Evolutionary conservation across 306 rosid species (phyloP).

Genomic region (Prunus mume): DNA sequence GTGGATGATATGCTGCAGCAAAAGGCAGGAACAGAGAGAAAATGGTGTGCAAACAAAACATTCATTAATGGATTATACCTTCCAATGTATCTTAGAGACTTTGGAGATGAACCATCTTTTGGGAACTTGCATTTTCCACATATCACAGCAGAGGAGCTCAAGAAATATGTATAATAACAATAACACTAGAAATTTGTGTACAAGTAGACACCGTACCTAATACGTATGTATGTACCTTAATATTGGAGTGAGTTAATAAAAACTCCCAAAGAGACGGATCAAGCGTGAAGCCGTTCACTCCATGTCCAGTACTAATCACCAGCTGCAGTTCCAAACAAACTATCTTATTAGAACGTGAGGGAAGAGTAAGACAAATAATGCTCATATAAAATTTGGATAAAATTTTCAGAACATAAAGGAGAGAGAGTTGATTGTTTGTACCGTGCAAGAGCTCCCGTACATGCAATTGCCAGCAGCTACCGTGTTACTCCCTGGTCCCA

Average conservation of each 20-base stretch:
- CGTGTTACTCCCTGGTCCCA: conserved; percentile 87
- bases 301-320: conserved; percentile 71
- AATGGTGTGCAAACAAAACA: too few species aligned
- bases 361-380: too few species aligned
- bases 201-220: too few species aligned
- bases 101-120: conserved; percentile 71
- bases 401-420: neutral
- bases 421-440: conserved; percentile 17
- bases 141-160: neutral
- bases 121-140: conserved; percentile 71
- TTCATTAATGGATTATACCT: conserved; percentile 34
- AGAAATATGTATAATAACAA: too few species aligned
- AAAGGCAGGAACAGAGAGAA: neutral
- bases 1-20: too few species aligned
- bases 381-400: too few species aligned
- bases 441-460: conserved; percentile 99
- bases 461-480: conserved; percentile 94
- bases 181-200: neutral
- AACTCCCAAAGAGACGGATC: conserved; percentile 94
- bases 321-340: conserved; percentile 39
- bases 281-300: conserved; percentile 87
- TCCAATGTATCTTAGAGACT: conserved; percentile 93
- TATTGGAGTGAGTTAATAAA: conserved; percentile 83
- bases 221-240: conserved; percentile 55
- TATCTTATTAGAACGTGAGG: too few species aligned